Evolutionary conservation across 495 filamentous ascomycete genomes (phyloP), one percentile per base, ranked within the genome.

Genomic region (Penicillium daleae): DNA sequence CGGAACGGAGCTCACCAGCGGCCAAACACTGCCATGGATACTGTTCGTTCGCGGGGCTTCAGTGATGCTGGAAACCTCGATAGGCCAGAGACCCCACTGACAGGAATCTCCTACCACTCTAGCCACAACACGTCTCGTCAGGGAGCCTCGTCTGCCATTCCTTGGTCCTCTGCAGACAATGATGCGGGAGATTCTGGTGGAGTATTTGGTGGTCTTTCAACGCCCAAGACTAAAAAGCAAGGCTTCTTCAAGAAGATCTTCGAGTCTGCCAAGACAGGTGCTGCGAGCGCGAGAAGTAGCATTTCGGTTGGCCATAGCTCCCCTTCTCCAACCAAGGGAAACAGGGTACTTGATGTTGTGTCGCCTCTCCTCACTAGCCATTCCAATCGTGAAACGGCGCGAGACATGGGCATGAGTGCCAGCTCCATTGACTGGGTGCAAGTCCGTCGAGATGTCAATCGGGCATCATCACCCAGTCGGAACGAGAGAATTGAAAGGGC

Each of bases 191-290:
- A 85, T 33, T 74, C 82, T 54, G 66, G 77, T 60, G 73, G 83
- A 21, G 77, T 85, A 0, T 82, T 98, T 19, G 91, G 93, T 33
- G 93, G 93, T 5, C 82, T 97, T 42, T 86, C 87, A n/a, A 85
- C 91, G 10, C 93, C 93, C 3, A 98, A 94, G 73, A 81, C 87
- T 5, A 97, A 94, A 74, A 98, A 95, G 77, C 87, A 87, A 42
- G 94, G 94, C 22, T 97, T 99, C 71, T 92, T 99, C 76, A 97
- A 95, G 77, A 96, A 96, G 67, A 93, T 99, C 55, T 85, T 98
- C 37, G 94, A 97, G 59, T 90, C 92, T 10, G 95, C 94, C 12
- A 97, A 96, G 76, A 97, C 96, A 0, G 91, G 90, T 15, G 93
- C 96, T 10, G 95, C 95, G 2, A 94, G 87, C 68, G 91, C 91